Evolutionary conservation across 2,329 filamentous ascomycete species (phyloP).

Genomic region (Aureobasidium sp.): DNA sequence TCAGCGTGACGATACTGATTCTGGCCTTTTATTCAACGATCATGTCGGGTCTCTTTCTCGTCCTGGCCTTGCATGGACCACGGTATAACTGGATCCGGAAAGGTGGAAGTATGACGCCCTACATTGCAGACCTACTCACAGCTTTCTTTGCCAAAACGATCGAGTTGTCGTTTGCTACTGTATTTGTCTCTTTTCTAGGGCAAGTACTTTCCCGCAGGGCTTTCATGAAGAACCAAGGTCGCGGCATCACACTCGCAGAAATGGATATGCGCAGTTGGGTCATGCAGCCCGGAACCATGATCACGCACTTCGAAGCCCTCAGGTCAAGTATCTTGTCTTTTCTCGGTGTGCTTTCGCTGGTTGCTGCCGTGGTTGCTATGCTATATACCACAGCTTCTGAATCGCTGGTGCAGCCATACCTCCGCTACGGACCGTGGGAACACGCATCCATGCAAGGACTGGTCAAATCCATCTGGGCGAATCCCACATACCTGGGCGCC

Average conservation of each 20-base stretch:
- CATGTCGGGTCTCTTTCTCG: constrained; percentile 57
- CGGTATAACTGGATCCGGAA: constrained; percentile 49
- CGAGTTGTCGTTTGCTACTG: constrained; percentile 68
- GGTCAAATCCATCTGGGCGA: constrained; percentile 55
- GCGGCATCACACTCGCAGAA: constrained; percentile 64
- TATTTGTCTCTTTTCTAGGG: constrained; percentile 65
- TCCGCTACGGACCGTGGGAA: constrained; percentile 51
- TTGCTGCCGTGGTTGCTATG: constrained; percentile 56
- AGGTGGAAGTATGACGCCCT: constrained; percentile 45
- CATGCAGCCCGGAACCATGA: constrained; percentile 50
- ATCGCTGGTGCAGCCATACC: constrained; percentile 63
- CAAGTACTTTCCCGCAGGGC: constrained; percentile 65
- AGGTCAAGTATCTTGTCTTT: constrained; percentile 55
- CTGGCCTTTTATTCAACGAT: constrained; percentile 50
- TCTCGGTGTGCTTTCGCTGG: constrained; percentile 55
- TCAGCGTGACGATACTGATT: constrained; percentile 31
- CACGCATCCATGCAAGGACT: constrained; percentile 43
- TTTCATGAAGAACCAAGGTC: constrained; percentile 39
- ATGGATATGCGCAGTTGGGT: constrained; percentile 69
- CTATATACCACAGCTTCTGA: constrained; percentile 72
- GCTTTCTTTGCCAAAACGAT: constrained; percentile 66
- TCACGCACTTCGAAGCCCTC: constrained; percentile 59
- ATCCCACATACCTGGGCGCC: constrained; percentile 45
- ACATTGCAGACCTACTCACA: constrained; percentile 59
- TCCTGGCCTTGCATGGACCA: constrained; percentile 53